These are phyloP conservation scores for Plasmodium ovale DNA, from an alignment of 169 alveolate species.

Conservation along the genomic window DNA sequence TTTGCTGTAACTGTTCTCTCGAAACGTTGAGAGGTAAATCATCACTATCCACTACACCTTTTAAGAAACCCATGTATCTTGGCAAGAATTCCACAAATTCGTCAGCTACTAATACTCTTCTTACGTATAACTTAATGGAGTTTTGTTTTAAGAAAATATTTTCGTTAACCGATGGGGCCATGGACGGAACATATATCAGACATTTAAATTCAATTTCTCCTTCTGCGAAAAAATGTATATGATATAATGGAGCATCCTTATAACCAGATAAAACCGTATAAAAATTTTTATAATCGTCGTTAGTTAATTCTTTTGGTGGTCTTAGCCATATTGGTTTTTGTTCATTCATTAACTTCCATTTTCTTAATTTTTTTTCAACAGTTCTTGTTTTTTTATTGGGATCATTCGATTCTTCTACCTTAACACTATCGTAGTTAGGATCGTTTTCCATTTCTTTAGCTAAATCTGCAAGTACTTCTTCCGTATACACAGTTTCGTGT, in stretches of 20 bases:
- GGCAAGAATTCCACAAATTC: conserved; percentile 95
- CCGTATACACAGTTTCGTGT: conserved; percentile 88
- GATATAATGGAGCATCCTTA: conserved; percentile 95
- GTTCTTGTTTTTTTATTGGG: conserved; percentile 90
- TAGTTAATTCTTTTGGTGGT: conserved; percentile 95
- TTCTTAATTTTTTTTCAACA: conserved; percentile 89
- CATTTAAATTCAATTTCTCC: conserved; percentile 99
- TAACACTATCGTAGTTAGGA: conserved; percentile 80
- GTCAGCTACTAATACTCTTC: conserved; percentile 95
- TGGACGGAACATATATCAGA: conserved; percentile 95
- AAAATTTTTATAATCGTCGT: conserved; percentile 96
- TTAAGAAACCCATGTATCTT: conserved; percentile 93
- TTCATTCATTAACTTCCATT: conserved; percentile 92
- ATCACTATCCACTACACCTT: conserved; percentile 97
- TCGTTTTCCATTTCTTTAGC: conserved; percentile 88
- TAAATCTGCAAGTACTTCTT: conserved; percentile 87
- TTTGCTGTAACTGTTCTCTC: conserved; percentile 94
- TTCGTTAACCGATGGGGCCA: conserved; percentile 94
- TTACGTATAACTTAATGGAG: conserved; percentile 92
- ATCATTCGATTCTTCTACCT: conserved; percentile 82
- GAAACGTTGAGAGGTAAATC: conserved; percentile 97
- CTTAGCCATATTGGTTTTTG: conserved; percentile 99
- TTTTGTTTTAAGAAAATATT: conserved; percentile 92
- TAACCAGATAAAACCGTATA: conserved; percentile 96
- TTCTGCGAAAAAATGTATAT: conserved; percentile 99